Base-by-base conservation (phyloP, 108 stramenopile genomes). In the Nitzschia sp. region DNA sequence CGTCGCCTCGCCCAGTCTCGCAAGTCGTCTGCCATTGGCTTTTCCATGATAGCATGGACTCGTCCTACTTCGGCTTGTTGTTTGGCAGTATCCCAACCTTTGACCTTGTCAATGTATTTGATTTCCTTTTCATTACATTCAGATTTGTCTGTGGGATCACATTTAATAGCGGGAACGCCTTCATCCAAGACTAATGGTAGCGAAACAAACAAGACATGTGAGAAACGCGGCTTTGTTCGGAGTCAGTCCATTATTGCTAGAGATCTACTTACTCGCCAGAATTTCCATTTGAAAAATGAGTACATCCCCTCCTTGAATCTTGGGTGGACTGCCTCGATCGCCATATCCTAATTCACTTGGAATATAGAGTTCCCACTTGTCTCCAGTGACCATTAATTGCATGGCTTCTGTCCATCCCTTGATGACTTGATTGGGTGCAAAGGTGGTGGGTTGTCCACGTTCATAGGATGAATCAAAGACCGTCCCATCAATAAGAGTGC, bases 341-440 rank as follows among this genome's bases (percentile, higher is more conserved):
- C 96, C 96, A 55, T 97, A 99, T 6, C 81, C 98, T 17, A 98
- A 66, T 51, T 96, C 96, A 18, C 80, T 61, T 2, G 97, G 98
- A 71, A 98, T 97, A 76, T 89, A 93, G 42, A 98, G 72, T 67
- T 97, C 94, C 98, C 98, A 98, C 81, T 86, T 76, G 84, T 86
- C 81, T 78, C 93, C 59, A 82, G 88, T 83, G 69, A 90, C 78
- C 98, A 98, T 98, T 60, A 97, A 62, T 77, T 97, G 98, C 96
- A 98, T 95, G 17, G 58, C 58, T 63, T 75, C 73, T 8, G 74
- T 76, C 78, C 84, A 86, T 49, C 88, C 86, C 55, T 82, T 82
- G 76, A 95, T 94, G 32, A 97, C 95, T 82, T 97, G 95, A 61
- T 93, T 91, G 18, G 97, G 97, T 19, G 94, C 94, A 65, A 94